These are phyloP conservation scores for Pichia heedii DNA, from an alignment of 805 yeast species.

Conservation along the genomic window DNA sequence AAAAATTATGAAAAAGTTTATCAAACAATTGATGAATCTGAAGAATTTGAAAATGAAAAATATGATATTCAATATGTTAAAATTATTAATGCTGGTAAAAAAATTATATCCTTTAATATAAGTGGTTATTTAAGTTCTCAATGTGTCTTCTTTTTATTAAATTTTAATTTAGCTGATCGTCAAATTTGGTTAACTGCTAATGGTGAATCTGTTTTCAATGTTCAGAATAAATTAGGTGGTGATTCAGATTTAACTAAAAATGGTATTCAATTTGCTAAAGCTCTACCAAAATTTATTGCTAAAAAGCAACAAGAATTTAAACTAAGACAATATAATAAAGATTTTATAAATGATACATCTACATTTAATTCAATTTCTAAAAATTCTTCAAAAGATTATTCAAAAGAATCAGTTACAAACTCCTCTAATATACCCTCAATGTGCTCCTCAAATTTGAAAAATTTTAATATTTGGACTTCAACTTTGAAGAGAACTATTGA, in stretches of 20 bases:
- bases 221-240: conserved; percentile 24
- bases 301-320: conserved; percentile 29
- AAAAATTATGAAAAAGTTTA: conserved; percentile 81
- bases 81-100: conserved; percentile 54
- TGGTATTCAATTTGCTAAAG: conserved; percentile 27
- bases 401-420: not conserved
- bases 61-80: conserved; percentile 49
- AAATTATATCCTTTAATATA: conserved; percentile 46
- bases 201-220: conserved; percentile 26
- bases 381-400: no score
- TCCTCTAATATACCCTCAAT: not conserved
- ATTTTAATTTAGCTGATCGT: conserved; percentile 29
- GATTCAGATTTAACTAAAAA: conserved; percentile 23
- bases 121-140: conserved; percentile 51
- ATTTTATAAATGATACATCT: conserved; percentile 23
- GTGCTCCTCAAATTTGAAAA: conserved; percentile 1
- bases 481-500: conserved; percentile 25
- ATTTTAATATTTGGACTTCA: conserved; percentile 29
- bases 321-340: conserved; percentile 25
- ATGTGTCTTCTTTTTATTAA: conserved; percentile 43
- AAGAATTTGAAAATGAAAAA: conserved; percentile 35
- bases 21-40: conserved; percentile 72
- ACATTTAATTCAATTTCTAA: conserved; percentile 12
- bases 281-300: conserved; percentile 27
- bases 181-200: conserved; percentile 30